These are phyloP conservation scores for Rhododendron vialii DNA, from an alignment of 148 eudicot genomes.

Conservation along the genomic window DNA sequence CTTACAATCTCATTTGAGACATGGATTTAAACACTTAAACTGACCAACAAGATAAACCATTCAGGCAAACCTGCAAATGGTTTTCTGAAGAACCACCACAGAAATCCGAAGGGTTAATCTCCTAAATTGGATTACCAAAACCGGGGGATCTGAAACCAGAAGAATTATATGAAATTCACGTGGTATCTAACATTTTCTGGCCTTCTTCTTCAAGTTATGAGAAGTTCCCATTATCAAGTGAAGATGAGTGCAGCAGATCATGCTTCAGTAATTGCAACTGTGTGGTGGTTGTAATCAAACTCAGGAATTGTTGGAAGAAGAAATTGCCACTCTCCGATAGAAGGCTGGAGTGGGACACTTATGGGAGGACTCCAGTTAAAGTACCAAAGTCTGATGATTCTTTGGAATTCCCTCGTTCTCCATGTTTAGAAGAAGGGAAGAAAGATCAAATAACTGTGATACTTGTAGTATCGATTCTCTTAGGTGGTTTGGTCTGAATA, in stretches of 20 bases:
- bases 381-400: neutral
- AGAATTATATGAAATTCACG: neutral
- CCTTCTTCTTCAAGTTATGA: conserved; percentile 16
- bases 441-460: conserved; percentile 14
- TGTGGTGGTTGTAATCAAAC: conserved; percentile 12
- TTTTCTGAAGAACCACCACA: no score
- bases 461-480: conserved; percentile 12
- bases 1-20: no score
- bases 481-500: conserved; percentile 14
- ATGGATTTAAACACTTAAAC: no score
- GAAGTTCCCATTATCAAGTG: neutral
- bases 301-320: conserved; percentile 23
- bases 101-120: no score
- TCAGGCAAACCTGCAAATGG: no score
- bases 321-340: conserved; percentile 30
- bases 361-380: conserved; percentile 15
- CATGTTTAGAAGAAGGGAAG: neutral
- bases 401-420: neutral
- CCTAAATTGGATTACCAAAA: no score
- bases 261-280: conserved; percentile 27
- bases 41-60: no score
- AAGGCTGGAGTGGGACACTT: conserved; percentile 10
- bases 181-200: conserved; percentile 16
- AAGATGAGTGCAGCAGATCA: conserved; percentile 10
- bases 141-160: neutral